Conservation (phyloP, 768 basidiomycete species). For the Chalciporus chontae region DNA sequence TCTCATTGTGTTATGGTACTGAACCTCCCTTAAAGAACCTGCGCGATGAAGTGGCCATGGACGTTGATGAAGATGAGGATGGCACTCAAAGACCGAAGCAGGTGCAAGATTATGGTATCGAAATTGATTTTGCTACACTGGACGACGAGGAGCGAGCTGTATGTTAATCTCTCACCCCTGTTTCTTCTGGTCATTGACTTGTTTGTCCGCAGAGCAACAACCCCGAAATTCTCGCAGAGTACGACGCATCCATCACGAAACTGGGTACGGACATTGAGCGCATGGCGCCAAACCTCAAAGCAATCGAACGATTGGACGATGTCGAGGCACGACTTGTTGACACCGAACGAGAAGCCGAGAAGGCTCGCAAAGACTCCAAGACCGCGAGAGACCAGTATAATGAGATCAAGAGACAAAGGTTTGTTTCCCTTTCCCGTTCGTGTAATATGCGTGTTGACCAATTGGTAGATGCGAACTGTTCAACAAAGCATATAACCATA, state of each 20-base stretch:
- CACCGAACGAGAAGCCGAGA: constrained; percentile 90
- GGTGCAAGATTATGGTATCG: constrained; percentile 83
- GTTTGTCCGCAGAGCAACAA: constrained; percentile 48
- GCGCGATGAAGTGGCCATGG: constrained; percentile 86
- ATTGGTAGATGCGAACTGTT: constrained; percentile 67
- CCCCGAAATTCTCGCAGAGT: constrained; percentile 59
- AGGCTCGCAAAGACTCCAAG: constrained; percentile 87
- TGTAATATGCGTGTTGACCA: not conserved
- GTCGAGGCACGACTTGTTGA: constrained; percentile 81
- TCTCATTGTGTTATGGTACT: not conserved
- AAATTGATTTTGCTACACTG: constrained; percentile 77
- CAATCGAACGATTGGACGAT: constrained; percentile 85
- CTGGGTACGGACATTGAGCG: constrained; percentile 79
- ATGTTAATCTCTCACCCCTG: constrained; percentile 11
- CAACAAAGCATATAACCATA: constrained; percentile 95
- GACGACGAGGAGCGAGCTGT: constrained; percentile 75
- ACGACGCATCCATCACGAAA: constrained; percentile 71
- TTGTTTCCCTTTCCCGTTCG: constrained; percentile 12
- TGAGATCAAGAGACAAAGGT: constrained; percentile 82
- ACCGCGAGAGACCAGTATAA: constrained; percentile 89
- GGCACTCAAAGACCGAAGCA: constrained; percentile 69
- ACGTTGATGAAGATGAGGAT: constrained; percentile 85
- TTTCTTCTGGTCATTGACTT: not conserved
- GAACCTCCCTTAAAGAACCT: constrained; percentile 51
- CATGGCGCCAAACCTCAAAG: constrained; percentile 97